A percentile compares a stretch with the other conserved stretches of the same genome.
Conservation (phyloP, 441 rosid genomes). For the Gossypium lobatum region DNA sequence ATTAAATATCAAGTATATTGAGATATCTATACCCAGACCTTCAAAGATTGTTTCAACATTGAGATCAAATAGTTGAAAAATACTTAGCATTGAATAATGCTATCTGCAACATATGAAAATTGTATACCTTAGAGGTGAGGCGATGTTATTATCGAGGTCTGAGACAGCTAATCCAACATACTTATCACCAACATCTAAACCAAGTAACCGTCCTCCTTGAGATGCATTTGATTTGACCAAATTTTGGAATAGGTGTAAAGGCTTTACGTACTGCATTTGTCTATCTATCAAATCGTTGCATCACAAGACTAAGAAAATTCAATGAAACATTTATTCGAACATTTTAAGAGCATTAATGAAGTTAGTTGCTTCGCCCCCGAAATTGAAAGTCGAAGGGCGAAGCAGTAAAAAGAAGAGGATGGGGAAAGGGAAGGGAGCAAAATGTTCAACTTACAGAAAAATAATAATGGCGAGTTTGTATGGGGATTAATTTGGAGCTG, state of each 20-base stretch:
- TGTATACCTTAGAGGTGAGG: slow-evolving; percentile 65
- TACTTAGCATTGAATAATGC: not conserved
- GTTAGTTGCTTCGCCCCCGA: not conserved
- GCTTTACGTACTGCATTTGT: slow-evolving; percentile 68
- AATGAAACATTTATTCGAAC: slow-evolving; percentile 6
- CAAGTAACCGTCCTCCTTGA: slow-evolving; percentile 53
- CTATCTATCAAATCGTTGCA: not conserved
- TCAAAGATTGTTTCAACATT: not conserved
- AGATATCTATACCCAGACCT: not conserved
- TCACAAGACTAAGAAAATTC: not conserved
- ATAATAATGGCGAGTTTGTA: not conserved
- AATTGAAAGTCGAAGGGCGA: not conserved
- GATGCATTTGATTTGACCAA: slow-evolving; percentile 38
- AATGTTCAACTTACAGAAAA: not conserved
- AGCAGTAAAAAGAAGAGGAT: not conserved
- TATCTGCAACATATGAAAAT: not conserved
- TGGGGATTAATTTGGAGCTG: not conserved
- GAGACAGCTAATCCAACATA: slow-evolving; percentile 88
- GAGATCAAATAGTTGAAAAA: not conserved
- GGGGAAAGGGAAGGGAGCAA: not conserved
- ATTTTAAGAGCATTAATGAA: not conserved
- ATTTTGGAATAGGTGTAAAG: slow-evolving; percentile 47
- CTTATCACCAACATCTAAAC: slow-evolving; percentile 89
- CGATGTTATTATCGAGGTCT: slow-evolving; percentile 45
- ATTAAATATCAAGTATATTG: not conserved